These are phyloP conservation scores for Podaxis sp. DNA, from an alignment of 768 basidiomycete genomes.

Conservation along the genomic window DNA sequence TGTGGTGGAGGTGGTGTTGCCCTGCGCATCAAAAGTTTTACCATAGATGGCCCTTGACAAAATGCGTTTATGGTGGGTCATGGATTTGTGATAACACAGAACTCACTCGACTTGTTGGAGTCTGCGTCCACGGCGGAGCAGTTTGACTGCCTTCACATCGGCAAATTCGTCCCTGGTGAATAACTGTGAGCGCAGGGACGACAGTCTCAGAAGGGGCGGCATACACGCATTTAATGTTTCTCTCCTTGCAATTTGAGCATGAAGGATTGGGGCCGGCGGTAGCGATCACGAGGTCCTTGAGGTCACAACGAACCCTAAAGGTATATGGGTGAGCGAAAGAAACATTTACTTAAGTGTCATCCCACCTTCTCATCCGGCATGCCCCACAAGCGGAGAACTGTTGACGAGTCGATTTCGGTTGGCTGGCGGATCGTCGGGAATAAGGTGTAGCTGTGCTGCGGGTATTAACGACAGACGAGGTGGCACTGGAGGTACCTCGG, in stretches of 20 bases:
- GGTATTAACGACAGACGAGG: constrained; percentile 32
- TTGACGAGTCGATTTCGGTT: constrained; percentile 72
- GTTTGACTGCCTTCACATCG: constrained; percentile 85
- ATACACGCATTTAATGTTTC: constrained; percentile 90
- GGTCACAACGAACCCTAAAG: constrained; percentile 83
- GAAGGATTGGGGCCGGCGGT: constrained; percentile 42
- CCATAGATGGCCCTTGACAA: constrained; percentile 69
- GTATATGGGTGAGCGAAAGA: constrained; percentile 9
- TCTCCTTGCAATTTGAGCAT: constrained; percentile 89
- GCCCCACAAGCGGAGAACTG: constrained; percentile 95
- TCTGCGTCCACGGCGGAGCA: constrained; percentile 72
- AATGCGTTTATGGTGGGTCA: constrained; percentile 6
- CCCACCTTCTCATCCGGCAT: constrained; percentile 82
- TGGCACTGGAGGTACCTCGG: constrained; percentile 29
- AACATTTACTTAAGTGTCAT: constrained; percentile 10
- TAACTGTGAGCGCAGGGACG: constrained; percentile 9
- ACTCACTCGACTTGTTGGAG: constrained; percentile 83
- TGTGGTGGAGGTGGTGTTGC: constrained; percentile 25
- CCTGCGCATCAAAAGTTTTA: constrained; percentile 49
- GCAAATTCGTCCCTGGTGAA: constrained; percentile 80
- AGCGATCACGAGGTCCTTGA: constrained; percentile 72
- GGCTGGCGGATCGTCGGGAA: constrained; percentile 48
- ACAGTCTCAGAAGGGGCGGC: constrained; percentile 26
- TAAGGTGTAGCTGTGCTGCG: constrained; percentile 31
- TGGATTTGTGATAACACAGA: background rate